phyloP scores from a whole-genome alignment of 2,329 filamentous ascomycete species.

The Emydomyces testavorans region DNA sequence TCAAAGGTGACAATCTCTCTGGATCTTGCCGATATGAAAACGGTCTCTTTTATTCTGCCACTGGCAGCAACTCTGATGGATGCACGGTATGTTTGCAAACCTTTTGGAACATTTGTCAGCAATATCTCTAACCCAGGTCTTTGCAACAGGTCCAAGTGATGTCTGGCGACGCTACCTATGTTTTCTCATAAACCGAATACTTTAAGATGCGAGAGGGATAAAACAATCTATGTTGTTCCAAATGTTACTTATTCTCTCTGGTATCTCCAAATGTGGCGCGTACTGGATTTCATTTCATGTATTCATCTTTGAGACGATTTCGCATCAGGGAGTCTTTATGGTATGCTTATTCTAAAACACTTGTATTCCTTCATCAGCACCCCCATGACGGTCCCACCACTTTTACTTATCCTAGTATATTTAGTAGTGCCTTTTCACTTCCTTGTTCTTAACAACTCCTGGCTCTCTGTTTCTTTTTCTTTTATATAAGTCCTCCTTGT shows the following conservation, averaged over 20 bases:
- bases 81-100: slow-evolving; percentile 61
- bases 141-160: slow-evolving; percentile 37
- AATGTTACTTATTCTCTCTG: background rate
- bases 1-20: slow-evolving; percentile 52
- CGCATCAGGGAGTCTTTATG: slow-evolving; percentile 6
- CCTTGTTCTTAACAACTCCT: background rate
- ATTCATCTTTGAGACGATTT: slow-evolving; percentile 7
- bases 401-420: slow-evolving; percentile 11
- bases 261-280: background rate
- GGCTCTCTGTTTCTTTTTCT: background rate
- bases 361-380: slow-evolving; percentile 3
- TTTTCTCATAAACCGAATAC: slow-evolving; percentile 25
- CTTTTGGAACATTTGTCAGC: background rate
- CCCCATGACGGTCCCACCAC: background rate
- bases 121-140: background rate
- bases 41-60: slow-evolving; percentile 48
- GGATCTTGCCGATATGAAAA: slow-evolving; percentile 55
- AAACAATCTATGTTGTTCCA: background rate
- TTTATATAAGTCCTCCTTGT: background rate
- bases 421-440: slow-evolving; percentile 10
- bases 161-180: slow-evolving; percentile 41
- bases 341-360: slow-evolving; percentile 1
- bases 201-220: slow-evolving; percentile 2
- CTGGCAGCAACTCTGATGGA: slow-evolving; percentile 44
- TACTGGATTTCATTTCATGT: slow-evolving; percentile 1